A percentile compares a stretch with the other conserved stretches of the same genome.
Conservation (phyloP, 352 stramenopile species). For the Phytophthora sp. region DNA sequence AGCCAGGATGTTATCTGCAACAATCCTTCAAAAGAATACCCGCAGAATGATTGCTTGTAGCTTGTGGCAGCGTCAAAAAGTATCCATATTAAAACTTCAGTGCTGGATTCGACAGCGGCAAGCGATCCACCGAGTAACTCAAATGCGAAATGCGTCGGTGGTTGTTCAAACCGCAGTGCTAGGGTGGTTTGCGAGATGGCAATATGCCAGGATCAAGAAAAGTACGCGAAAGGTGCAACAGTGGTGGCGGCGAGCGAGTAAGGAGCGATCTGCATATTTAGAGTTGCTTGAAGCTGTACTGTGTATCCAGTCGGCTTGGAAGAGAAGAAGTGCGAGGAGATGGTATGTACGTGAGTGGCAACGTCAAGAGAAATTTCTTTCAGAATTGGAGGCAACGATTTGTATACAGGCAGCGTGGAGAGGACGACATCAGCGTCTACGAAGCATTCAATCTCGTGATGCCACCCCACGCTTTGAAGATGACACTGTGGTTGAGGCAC, state of each 20-base stretch:
- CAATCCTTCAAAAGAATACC: constrained; percentile 55
- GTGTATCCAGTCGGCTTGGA: constrained; percentile 58
- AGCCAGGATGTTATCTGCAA: constrained; percentile 46
- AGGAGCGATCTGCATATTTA: constrained; percentile 24
- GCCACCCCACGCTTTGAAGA: background rate
- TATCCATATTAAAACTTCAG: constrained; percentile 37
- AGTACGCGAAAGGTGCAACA: constrained; percentile 34
- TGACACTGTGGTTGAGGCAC: constrained; percentile 20
- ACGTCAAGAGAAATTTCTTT: constrained; percentile 26
- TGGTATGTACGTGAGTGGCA: constrained; percentile 24
- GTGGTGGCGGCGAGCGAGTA: constrained; percentile 49
- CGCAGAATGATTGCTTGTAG: constrained; percentile 32
- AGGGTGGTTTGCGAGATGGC: constrained; percentile 24
- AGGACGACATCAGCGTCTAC: constrained; percentile 10
- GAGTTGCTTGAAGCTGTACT: constrained; percentile 41
- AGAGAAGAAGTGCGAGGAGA: constrained; percentile 17
- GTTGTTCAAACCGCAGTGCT: constrained; percentile 21
- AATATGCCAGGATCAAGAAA: constrained; percentile 15
- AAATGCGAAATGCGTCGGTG: constrained; percentile 10
- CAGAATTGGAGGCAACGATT: constrained; percentile 40
- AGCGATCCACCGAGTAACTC: constrained; percentile 2
- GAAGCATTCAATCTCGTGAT: background rate
- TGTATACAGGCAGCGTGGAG: constrained; percentile 61
- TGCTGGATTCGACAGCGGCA: constrained; percentile 39
- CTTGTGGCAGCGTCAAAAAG: constrained; percentile 11